Conservation (phyloP, 352 stramenopile genomes). For the Phytophthora multivora region DNA sequence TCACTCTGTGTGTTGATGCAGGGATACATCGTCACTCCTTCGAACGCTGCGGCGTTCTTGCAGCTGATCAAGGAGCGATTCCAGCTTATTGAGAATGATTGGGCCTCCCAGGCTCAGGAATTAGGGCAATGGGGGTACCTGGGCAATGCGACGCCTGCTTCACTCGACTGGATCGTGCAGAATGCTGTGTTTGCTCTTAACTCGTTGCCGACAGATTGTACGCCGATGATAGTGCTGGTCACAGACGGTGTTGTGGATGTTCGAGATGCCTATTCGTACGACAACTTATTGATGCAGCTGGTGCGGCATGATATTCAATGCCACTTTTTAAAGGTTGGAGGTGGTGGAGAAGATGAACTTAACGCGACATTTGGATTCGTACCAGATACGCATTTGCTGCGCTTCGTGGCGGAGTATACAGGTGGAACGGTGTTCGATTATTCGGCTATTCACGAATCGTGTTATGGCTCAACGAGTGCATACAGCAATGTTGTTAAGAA, state of each 20-base stretch:
- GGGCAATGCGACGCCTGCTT: constrained; percentile 44
- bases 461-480: constrained; percentile 40
- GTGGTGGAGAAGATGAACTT: constrained; percentile 51
- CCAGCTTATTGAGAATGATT: constrained; percentile 84
- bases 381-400: constrained; percentile 77
- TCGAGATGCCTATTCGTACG: constrained; percentile 77
- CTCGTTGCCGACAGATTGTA: constrained; percentile 74
- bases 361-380: constrained; percentile 86
- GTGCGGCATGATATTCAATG: constrained; percentile 88
- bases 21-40: constrained; percentile 69
- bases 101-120: constrained; percentile 52
- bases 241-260: constrained; percentile 88
- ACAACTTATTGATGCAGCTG: constrained; percentile 90
- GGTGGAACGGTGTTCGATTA: constrained; percentile 76
- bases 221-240: constrained; percentile 82
- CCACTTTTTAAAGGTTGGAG: constrained; percentile 80
- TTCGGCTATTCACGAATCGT: constrained; percentile 55
- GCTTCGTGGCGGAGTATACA: constrained; percentile 77
- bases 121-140: constrained; percentile 27
- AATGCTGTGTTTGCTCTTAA: constrained; percentile 89
- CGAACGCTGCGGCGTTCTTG: constrained; percentile 64
- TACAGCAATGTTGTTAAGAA: constrained; percentile 40
- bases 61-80: constrained; percentile 77
- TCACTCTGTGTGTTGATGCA: constrained; percentile 85
- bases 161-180: constrained; percentile 81